Conservation (phyloP, 768 basidiomycete genomes). For the Hemileccinum rubropunctum region DNA sequence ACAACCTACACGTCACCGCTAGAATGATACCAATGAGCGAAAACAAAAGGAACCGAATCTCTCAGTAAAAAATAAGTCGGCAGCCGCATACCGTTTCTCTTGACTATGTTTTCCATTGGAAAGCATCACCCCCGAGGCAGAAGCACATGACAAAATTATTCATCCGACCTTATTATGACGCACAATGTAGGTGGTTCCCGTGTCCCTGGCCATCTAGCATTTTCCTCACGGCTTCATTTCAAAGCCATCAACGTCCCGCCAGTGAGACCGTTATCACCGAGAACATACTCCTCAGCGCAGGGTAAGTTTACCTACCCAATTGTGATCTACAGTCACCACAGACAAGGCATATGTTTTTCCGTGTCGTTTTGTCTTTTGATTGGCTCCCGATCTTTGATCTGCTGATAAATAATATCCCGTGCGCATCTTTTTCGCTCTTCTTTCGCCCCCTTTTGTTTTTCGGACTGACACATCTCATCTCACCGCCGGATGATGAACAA, state of each 20-base stretch:
- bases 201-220: background rate
- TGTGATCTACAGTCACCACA: background rate
- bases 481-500: too few species aligned
- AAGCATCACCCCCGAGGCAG: too few species aligned
- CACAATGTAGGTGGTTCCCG: background rate
- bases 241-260: background rate
- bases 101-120: background rate
- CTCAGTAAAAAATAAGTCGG: background rate
- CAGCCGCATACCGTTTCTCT: background rate
- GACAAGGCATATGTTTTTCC: background rate
- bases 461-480: too few species aligned
- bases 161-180: background rate
- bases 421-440: background rate
- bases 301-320: background rate
- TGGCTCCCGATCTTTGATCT: background rate
- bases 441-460: background rate
- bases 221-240: slow-evolving; percentile 3
- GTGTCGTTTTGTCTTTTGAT: background rate
- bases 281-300: background rate
- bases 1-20: background rate
- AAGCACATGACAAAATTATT: too few species aligned
- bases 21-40: background rate
- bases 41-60: slow-evolving; percentile 1
- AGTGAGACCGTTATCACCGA: background rate
- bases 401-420: background rate